Evolutionary conservation across 495 filamentous ascomycete species (phyloP), one percentile per base, ranked within the genome.

Genomic region (Platismatia glauca): DNA sequence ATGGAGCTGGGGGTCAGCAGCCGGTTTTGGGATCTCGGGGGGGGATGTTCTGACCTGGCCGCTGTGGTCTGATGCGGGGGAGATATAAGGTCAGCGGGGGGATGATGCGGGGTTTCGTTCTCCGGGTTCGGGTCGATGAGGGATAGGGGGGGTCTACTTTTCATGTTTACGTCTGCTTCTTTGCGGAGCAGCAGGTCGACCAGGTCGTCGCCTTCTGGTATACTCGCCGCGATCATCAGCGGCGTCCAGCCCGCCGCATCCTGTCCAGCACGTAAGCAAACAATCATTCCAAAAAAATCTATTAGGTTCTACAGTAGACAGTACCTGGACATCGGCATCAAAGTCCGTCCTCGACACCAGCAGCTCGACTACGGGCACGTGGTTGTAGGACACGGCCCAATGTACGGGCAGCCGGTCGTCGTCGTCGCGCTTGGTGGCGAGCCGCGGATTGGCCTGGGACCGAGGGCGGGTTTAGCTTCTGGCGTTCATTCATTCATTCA

Each of bases 161-260:
- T 92, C 44, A 81, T 74, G 70, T 86, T 90, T 6, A 93, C 88
- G 64, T 96, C 91, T 3, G 91, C 91, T 37, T 81, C 90, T 68
- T 87, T 90, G n/a, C 77, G 72, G 0, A 98, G 79, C 4, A 97
- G 80, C 7, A 96, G 72, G 37, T 92, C 84, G 16, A 95, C 63
- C n/a, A 70, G n/a, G 35, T 48, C 61, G 24, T 71, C 80, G 35
- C 78, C 80, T 61, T 76, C 78, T 64, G 81, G 83, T 41, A 95
- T 78, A 64, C 86, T 91, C 13, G 88, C 82, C 13, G 93, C 88
- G 58, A 97, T 96, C 92, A 97, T 97, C 31, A 97, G 78, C 1
- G 90, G 88, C 15, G 93, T 95, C 94, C 94, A 98, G 58, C 93
- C 92, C 12, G 85, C 86, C 22, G 86, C 91, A 71, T 98, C 94